These are phyloP conservation scores for Gracilaria gracilis DNA, from an alignment of 23 red algal genomes.

Conservation along the genomic window DNA sequence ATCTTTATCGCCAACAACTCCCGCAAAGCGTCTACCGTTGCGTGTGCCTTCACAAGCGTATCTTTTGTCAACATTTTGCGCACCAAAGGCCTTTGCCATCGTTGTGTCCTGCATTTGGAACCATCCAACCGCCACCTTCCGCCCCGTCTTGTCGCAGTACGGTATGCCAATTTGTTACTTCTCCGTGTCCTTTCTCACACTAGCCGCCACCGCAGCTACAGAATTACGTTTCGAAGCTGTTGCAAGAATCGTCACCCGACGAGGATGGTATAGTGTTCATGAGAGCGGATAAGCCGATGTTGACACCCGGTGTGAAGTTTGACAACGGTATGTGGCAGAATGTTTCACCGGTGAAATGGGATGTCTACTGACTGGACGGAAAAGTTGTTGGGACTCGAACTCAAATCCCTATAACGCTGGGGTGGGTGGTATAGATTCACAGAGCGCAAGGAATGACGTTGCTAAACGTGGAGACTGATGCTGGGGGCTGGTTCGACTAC, in stretches of 20 bases:
- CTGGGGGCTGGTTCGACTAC: slow-evolving; percentile 55
- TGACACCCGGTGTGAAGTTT: slow-evolving; percentile 53
- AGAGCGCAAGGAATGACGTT: slow-evolving; percentile 77
- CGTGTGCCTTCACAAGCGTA: no score
- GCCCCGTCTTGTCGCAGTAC: no score
- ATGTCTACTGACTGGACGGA: slow-evolving; percentile 46
- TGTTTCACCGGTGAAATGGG: slow-evolving; percentile 15
- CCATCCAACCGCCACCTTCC: no score
- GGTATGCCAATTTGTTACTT: no score
- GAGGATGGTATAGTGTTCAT: neutral
- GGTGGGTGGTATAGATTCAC: slow-evolving; percentile 72
- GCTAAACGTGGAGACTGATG: slow-evolving; percentile 64
- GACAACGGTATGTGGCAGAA: slow-evolving; percentile 35
- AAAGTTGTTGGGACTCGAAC: slow-evolving; percentile 25
- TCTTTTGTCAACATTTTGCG: no score
- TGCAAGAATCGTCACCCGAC: neutral
- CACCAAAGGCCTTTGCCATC: no score
- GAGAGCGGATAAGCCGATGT: neutral
- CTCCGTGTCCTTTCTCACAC: no score
- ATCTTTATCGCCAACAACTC: no score
- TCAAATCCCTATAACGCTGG: slow-evolving; percentile 67
- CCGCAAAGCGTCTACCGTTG: no score
- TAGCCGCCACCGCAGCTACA: no score
- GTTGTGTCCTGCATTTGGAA: no score
- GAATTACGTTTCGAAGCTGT: slow-evolving; percentile 10